These are phyloP conservation scores for Cladochytrium replicatum DNA, from an alignment of 192 early-diverging fungal species.

Conservation along the genomic window DNA sequence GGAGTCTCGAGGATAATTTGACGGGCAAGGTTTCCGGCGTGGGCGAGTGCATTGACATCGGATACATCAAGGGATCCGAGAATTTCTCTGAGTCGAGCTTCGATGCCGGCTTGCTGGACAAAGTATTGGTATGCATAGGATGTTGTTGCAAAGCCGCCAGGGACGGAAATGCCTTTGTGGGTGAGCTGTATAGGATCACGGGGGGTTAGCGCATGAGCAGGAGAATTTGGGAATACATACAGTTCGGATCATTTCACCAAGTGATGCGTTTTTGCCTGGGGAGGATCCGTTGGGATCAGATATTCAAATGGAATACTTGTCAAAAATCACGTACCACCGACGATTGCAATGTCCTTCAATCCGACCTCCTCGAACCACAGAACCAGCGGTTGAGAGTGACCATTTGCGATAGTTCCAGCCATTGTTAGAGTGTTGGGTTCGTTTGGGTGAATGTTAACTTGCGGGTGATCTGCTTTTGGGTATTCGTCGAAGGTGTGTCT, in stretches of 20 bases:
- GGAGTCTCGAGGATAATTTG: not conserved
- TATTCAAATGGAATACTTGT: too few relatives aligned
- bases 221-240: too few relatives aligned
- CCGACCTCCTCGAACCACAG: not conserved
- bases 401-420: too few relatives aligned
- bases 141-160: conserved; percentile 8
- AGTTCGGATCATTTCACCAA: conserved; percentile 5
- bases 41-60: not conserved
- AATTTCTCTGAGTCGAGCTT: not conserved
- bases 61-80: not conserved
- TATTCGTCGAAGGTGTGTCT: too few relatives aligned
- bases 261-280: conserved; percentile 4
- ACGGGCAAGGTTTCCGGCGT: not conserved
- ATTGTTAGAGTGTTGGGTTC: too few relatives aligned
- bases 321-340: too few relatives aligned
- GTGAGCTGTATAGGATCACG: too few relatives aligned
- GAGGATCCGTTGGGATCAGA: too few relatives aligned
- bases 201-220: too few relatives aligned
- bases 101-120: conserved; percentile 2
- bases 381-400: too few relatives aligned
- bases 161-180: not conserved
- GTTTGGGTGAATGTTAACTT: too few relatives aligned
- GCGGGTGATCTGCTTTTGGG: too few relatives aligned
- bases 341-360: not conserved
- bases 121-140: not conserved